Percentiles rank a stretch among this genome's conserved stretches.
phyloP scores from a whole-genome alignment of 139 green algal species.

The Pleodorina starrii region DNA sequence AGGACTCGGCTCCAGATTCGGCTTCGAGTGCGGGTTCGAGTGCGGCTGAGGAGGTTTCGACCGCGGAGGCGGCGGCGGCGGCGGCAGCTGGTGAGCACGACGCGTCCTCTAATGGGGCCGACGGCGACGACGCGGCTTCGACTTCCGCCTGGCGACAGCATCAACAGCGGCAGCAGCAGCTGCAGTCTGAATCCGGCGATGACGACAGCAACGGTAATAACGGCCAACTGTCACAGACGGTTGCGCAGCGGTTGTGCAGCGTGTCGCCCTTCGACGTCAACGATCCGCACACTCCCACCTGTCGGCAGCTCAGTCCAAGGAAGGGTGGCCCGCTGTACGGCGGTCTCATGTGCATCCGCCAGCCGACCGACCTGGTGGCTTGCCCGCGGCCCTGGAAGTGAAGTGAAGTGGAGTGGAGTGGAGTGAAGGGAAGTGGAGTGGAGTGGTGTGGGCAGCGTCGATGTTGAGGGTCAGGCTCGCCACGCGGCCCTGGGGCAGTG shows the following conservation, averaged over 20 bases:
- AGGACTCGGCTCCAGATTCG: too few relatives aligned
- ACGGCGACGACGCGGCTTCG: background rate
- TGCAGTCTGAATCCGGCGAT: background rate
- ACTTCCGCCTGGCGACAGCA: background rate
- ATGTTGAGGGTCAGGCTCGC: too few relatives aligned
- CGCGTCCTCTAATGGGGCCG: too few relatives aligned
- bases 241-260: slow-evolving; percentile 12
- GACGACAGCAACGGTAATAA: background rate
- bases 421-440: too few relatives aligned
- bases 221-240: background rate
- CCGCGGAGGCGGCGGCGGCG: background rate
- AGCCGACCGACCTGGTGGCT: slow-evolving; percentile 1
- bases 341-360: background rate
- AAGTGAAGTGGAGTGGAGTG: too few relatives aligned
- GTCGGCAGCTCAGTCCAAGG: background rate
- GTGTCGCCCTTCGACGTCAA: slow-evolving; percentile 8
- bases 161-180: background rate
- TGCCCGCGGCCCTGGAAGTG: slow-evolving; percentile 18
- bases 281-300: background rate
- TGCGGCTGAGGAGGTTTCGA: too few relatives aligned
- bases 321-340: background rate
- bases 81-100: too few relatives aligned
- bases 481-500: too few relatives aligned
- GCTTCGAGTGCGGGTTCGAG: too few relatives aligned
- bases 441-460: too few relatives aligned